phyloP scores from a whole-genome alignment of 805 yeast genomes.

The Starmera dryadoides region DNA sequence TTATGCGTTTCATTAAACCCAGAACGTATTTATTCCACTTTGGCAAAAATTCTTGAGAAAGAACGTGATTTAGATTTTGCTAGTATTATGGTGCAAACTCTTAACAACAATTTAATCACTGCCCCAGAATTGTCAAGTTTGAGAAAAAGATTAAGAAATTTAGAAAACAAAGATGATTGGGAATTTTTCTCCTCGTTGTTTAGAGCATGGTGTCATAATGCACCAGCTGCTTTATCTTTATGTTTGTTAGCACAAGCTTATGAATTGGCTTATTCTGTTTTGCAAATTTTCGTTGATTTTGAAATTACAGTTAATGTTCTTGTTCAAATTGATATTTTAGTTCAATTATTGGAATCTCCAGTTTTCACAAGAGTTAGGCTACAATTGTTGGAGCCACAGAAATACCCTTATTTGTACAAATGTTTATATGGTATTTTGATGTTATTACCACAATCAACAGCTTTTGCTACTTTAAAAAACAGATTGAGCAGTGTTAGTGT shows the following conservation, averaged over 20 bases:
- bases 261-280: slow-evolving; percentile 77
- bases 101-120: slow-evolving; percentile 79
- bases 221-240: slow-evolving; percentile 80
- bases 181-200: slow-evolving; percentile 68
- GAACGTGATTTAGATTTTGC: slow-evolving; percentile 63
- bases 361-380: slow-evolving; percentile 81
- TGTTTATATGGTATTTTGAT: slow-evolving; percentile 87
- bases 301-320: slow-evolving; percentile 75
- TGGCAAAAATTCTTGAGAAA: slow-evolving; percentile 65
- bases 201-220: slow-evolving; percentile 86
- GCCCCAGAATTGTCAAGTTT: slow-evolving; percentile 72
- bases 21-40: slow-evolving; percentile 72
- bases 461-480: slow-evolving; percentile 75
- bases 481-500: slow-evolving; percentile 49
- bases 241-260: slow-evolving; percentile 85
- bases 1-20: slow-evolving; percentile 76
- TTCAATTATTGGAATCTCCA: slow-evolving; percentile 88
- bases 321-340: slow-evolving; percentile 82
- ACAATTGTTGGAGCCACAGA: slow-evolving; percentile 83
- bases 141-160: slow-evolving; percentile 57
- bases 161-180: slow-evolving; percentile 60
- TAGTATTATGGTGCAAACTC: slow-evolving; percentile 75
- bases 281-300: slow-evolving; percentile 72
- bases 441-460: slow-evolving; percentile 91
- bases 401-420: slow-evolving; percentile 73